phyloP scores from a whole-genome alignment of 805 yeast species.

The Yarrowia bubula region DNA sequence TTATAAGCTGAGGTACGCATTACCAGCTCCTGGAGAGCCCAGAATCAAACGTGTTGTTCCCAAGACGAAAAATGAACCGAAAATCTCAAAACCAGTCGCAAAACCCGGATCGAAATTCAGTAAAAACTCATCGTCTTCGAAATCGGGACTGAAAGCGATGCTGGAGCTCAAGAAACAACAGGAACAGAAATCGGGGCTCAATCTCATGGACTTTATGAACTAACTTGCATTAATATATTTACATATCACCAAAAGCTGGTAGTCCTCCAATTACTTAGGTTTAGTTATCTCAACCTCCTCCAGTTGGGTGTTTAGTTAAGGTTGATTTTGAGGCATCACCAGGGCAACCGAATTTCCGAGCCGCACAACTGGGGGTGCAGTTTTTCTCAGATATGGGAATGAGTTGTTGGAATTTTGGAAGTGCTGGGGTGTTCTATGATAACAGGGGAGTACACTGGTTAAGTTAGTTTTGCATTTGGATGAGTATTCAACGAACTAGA shows the following conservation, averaged over 20 bases:
- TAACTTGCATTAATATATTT: neutral
- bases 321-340: no score
- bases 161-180: conserved; percentile 13
- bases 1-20: neutral
- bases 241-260: neutral
- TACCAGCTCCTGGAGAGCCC: neutral
- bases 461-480: no score
- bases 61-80: neutral
- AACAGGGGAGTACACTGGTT: no score
- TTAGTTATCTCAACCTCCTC: no score
- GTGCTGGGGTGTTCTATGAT: no score
- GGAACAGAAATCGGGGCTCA: neutral
- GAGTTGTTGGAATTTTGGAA: no score
- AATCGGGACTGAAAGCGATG: conserved; percentile 1
- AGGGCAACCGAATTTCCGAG: no score
- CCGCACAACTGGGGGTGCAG: no score
- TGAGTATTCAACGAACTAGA: no score
- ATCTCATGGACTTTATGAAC: conserved; percentile 10
- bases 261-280: neutral
- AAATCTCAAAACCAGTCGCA: neutral
- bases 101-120: neutral
- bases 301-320: no score
- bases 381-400: no score
- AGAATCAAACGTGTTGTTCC: neutral
- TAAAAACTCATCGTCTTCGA: no score